Percentiles rank a stretch among this genome's conserved stretches.
Evolutionary conservation across 345 rosid genomes (phyloP).

Genomic region (Salix udensis): DNA sequence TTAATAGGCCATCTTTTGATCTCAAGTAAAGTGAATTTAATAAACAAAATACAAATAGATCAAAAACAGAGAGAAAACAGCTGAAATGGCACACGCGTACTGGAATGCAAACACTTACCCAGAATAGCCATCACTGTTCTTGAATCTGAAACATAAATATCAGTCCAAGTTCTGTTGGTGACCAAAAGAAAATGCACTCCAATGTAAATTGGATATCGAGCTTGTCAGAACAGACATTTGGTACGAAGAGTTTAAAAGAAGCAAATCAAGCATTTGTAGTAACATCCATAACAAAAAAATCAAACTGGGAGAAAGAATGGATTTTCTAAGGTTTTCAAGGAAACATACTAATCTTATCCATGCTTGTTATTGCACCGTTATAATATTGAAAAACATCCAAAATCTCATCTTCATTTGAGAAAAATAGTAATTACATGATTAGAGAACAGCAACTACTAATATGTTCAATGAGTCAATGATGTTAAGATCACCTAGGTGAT

Average conservation of each 20-base stretch:
- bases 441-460: not conserved
- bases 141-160: slow-evolving; percentile 58
- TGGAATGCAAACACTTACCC: slow-evolving; percentile 45
- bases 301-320: not conserved
- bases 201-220: not conserved
- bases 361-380: not conserved
- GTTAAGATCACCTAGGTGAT: not conserved
- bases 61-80: not conserved
- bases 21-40: not conserved
- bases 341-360: not conserved
- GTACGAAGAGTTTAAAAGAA: not conserved
- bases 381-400: not conserved
- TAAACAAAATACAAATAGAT: not conserved
- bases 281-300: not conserved
- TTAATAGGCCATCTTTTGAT: not conserved
- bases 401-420: not conserved
- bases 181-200: not conserved
- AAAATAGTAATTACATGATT: not conserved
- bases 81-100: not conserved
- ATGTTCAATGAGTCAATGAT: not conserved
- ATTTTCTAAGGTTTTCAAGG: not conserved
- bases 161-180: not conserved
- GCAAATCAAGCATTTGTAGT: not conserved
- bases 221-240: not conserved
- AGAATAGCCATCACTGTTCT: slow-evolving; percentile 99